These are phyloP conservation scores for Eimeria tenella DNA, from an alignment of 169 alveolate genomes.

Conservation along the genomic window DNA sequence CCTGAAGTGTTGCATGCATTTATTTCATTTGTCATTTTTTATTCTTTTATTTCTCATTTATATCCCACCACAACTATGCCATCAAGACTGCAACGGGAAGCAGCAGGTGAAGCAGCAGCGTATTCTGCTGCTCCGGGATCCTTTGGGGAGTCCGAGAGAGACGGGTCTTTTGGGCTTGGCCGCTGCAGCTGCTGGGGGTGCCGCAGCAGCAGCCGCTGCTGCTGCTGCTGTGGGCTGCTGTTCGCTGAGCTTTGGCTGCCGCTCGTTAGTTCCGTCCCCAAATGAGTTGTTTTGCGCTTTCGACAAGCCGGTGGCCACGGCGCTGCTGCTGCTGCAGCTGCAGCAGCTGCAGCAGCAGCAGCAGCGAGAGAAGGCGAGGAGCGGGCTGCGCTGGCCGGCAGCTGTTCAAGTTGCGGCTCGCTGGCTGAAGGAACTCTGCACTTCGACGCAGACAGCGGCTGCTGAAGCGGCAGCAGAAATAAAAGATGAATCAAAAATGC, in stretches of 20 bases:
- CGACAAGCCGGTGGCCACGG: background rate
- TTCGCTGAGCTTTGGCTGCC: background rate
- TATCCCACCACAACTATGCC: background rate
- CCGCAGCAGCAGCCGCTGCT: background rate
- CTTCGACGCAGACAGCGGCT: background rate
- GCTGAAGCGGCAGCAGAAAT: background rate
- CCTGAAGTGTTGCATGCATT: constrained; percentile 4
- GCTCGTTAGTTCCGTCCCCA: background rate
- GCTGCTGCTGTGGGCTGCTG: background rate
- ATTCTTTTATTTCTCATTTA: background rate
- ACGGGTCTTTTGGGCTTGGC: constrained; percentile 25
- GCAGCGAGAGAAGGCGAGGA: background rate
- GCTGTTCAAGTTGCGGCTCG: background rate
- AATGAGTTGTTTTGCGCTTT: background rate
- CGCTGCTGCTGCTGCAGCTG: background rate
- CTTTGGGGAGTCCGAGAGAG: background rate
- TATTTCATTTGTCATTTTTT: too few species aligned
- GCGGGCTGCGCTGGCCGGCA: too few species aligned
- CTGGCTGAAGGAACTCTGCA: background rate
- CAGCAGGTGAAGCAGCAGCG: background rate
- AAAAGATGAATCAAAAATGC: background rate
- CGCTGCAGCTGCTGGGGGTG: background rate
- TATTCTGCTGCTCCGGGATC: background rate
- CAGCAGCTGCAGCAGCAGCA: background rate
- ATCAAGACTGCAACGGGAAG: background rate